Base-by-base conservation (phyloP, 2,329 filamentous ascomycete species). In the Bisporella sp. region DNA sequence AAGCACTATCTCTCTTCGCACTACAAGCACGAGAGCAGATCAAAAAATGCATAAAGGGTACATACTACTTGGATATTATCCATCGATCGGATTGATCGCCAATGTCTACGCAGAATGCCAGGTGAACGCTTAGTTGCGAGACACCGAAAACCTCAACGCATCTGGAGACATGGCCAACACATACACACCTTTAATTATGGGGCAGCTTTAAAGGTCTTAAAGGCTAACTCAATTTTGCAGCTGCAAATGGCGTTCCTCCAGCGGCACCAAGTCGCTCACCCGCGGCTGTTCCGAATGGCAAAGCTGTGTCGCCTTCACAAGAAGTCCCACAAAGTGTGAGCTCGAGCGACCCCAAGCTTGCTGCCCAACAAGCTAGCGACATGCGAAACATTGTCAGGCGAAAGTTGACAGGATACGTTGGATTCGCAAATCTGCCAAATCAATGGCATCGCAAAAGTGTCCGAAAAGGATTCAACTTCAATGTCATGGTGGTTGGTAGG, bases 391-490 rank as follows among this genome's bases (percentile, higher is more conserved):
- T 99, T 70, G 92, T 99, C 64, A 89, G 93, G 73, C 84, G 93
- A 73, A 99, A 99, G 79, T 78, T 99, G 68, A 97, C 93, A 46
- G 93, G 93, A 67, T 99, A 97, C 66, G 93, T 99, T 66, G 93
- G 93, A 60, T 99, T 99, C 68, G 93, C 93, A 71, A 99, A 99
- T 71, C 75, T 99, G 68, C 93, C 93, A 58, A 99, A 99, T 76
- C 93, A 99, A 75, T 99, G 93, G 93, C 93, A 99, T 79, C 92
- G 93, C 73, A 99, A 99, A 86, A 96, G 91, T 82, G 93, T 99
- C 66, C 89, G 93, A 69, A 99, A 99, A 75, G 93, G 93, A 56
- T 99, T 99, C 82, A 99, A 97, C 82, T 99, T 99, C 81, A 99
- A 99, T 70, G 93, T 99, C 62, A 99, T 99, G 93, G 93, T 99